Base-by-base conservation (phyloP, 371 early-diverging fungal genomes). In the Saksenaea vasiformis region DNA sequence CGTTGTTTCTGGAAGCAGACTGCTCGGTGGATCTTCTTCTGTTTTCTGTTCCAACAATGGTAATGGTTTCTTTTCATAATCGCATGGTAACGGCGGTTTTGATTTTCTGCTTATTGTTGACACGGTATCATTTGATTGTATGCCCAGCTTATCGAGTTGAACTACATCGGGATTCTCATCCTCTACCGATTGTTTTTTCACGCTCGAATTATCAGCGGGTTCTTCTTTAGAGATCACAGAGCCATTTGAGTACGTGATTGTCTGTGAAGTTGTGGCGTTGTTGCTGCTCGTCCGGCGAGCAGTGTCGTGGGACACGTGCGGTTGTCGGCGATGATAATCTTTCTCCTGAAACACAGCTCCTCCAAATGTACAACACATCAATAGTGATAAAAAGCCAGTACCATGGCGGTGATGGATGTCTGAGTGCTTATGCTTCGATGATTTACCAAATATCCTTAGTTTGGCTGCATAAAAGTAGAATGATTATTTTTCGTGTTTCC, bases 301-400 rank as follows among this genome's bases (percentile, higher is more conserved):
- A 19, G 58, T 64, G 26, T 56, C 28, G 26, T 37, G 53, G 17
- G 34, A 41, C 58, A 58, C 38, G 35, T 41, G 58, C 28, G 41
- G 9, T 27, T 38, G 24, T 58, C 24, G 38, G 36, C 39, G 38
- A 39, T 58, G 58, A n/a, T 17, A 37, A 47, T 47, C 51, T 41
- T 41, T 58, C 41, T 58, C 58, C 43, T 58, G 58, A 41, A 41
- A 58, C 58, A 58, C 58, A 58, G 67, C 67, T 5, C 67, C 67
- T 35, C 54, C 58, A 15, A 56, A 54, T 17, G 70, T 62, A 43
- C 70, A 69, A 38, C 70, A 69, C 19, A 69, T 44, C 47, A 69
- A 24, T 24, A 69, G 35, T 17, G 70, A 69, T 37, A 69, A 38
- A 35, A 69, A 65, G 17, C 70, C 64, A 37, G 47, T 56, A 44